Base-by-base conservation (phyloP, 805 yeast species). In the Candida rishiriensis region DNA sequence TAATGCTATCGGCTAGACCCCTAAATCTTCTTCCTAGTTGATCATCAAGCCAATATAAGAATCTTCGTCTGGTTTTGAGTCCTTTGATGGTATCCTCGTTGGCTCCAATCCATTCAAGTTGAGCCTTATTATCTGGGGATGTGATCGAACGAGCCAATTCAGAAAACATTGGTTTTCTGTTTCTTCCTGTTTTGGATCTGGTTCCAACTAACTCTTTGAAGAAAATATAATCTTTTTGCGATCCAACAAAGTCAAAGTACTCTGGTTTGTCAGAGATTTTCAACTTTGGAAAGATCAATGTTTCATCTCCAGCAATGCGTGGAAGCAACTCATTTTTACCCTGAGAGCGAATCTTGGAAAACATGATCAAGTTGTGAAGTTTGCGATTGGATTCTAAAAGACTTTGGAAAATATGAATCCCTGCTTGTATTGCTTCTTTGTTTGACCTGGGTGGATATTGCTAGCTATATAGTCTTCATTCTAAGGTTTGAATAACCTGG, bases 41-140 rank as follows among this genome's bases (percentile, higher is more conserved):
- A 13, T 42, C 38, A 11, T 39, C 42, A 13, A 55, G 38, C 58
- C 58, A 55, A 15, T 46, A 26, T 40, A 17, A 32, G 38, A 54
- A 47, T 1, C 47, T 47, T 4, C 48, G 39, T 6, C 46, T 36
- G 14, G 41, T 49, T 30, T 43, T 41, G 34, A 52, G 42, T 2
- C 16, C 10, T 26, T 21, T 38, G n/a, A 55, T 46, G 33, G 35
- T 42, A 3, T 32, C 17, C 9, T 42, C 37, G 28, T 46, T 38
- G 13, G 29, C 29, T 7, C 36, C 28, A 17, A 55, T 31, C 59
- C 59, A 55, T 21, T 50, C 35, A 11, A 48, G 41, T 41, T 55
- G 59, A 12, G 7, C 15, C 2, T 17, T n/a, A 41, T 55, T 50
- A 18, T 38, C 26, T 10, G 44, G 41, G 1, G 42, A 29, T 11